Evolutionary conservation across 495 filamentous ascomycete genomes (phyloP), one percentile per base, ranked within the genome.

Genomic region (Xylaria scruposa): DNA sequence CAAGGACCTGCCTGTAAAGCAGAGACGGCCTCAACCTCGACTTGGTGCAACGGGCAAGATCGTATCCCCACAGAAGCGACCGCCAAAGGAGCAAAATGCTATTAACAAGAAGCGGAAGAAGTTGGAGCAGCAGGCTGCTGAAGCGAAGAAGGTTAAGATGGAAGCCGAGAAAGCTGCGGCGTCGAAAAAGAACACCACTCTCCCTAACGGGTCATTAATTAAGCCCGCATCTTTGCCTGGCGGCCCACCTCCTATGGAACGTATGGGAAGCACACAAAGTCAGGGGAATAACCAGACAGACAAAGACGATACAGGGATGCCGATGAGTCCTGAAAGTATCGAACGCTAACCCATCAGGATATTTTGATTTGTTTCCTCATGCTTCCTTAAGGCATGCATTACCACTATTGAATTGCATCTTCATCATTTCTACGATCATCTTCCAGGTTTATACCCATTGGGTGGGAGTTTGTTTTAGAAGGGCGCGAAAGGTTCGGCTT

Each of bases 1-100:
- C 80, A 94, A 98, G 75, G 95, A 98, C 73, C 83, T 99, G 31
- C 97, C 97, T 36, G 86, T 88, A 40, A 98, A 98, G 80, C 95
- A 98, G 81, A 86, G 95, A 54, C 90, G 91, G 69, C 93, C 94
- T n/a, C 93, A 93, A 75, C 94, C 96, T n/a, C 87, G 96, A 72
- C 88, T 99, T 24, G 94, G 94, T 68, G 94, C 95, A 51, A 97
- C 93, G 26, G 96, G 96, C 70, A 98, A 98, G 85, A 99, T 99
- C 67, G 88, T 91, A 9, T 92, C 90, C 61, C 95, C 95, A 21
- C 90, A 94, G 68, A 99, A 99, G 81, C 87, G 96, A 31, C 93
- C 94, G 26, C 88, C 91, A 49, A 90, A 90, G 76, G 91, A 93
- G 72, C 92, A 93, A 75, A 89, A 91, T 51, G 89, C 85, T 71